These are phyloP conservation scores for Oenanthe sinensis DNA, from an alignment of 129 eudicot species.

Conservation along the genomic window DNA sequence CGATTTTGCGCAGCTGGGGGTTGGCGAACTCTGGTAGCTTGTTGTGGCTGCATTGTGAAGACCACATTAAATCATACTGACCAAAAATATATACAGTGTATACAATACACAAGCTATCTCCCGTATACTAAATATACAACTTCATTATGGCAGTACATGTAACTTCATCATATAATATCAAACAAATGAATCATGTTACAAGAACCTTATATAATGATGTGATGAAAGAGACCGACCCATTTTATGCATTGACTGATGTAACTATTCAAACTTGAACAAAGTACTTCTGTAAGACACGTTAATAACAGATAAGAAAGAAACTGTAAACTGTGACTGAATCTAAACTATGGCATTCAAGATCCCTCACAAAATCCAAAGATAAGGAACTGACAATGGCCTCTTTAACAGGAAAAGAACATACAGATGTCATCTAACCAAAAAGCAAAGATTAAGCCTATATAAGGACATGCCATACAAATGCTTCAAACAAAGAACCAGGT, in stretches of 20 bases:
- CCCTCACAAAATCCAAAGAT: not conserved
- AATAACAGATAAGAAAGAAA: not conserved
- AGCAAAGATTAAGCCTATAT: not conserved
- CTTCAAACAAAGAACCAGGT: not conserved
- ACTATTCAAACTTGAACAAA: not conserved
- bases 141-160: not conserved
- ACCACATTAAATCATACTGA: not conserved
- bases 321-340: not conserved
- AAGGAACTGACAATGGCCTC: not conserved
- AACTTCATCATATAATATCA: not conserved
- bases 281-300: not conserved
- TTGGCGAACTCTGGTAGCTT: constrained; percentile 21
- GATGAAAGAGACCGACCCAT: not conserved
- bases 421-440: too few relatives aligned
- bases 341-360: not conserved
- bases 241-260: not conserved
- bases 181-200: not conserved
- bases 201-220: not conserved
- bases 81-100: not conserved
- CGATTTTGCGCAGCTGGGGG: constrained; percentile 31
- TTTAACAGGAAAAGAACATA: not conserved
- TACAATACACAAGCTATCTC: not conserved
- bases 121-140: not conserved
- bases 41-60: constrained; percentile 31
- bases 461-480: not conserved